Evolutionary conservation across 1,284 basidiomycete species (phyloP).

Genomic region (Amylostereum areolatum): DNA sequence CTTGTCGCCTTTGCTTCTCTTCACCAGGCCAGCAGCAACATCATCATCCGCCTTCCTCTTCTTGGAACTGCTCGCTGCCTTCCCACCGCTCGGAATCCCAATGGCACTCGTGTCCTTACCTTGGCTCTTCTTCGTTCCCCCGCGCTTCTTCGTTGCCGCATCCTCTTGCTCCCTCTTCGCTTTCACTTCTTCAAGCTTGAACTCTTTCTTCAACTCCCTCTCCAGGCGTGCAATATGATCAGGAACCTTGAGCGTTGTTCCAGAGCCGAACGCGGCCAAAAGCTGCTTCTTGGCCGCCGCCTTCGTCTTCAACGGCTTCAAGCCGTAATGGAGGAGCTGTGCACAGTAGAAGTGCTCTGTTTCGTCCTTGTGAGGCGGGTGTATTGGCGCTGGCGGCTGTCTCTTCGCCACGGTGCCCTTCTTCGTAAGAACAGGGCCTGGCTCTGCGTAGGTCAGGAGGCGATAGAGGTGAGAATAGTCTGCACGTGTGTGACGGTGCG

Average conservation of each 20-base stretch:
- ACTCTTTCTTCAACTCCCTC: constrained; percentile 6
- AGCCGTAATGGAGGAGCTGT: constrained; percentile 19
- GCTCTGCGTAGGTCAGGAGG: constrained; percentile 19
- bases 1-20: too few relatives aligned
- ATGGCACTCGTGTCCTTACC: too few relatives aligned
- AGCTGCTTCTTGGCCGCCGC: constrained; percentile 20
- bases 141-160: too few relatives aligned
- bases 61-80: too few relatives aligned
- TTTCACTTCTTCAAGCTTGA: neutral
- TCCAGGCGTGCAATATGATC: constrained; percentile 13
- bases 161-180: neutral
- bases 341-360: constrained; percentile 19
- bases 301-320: constrained; percentile 18
- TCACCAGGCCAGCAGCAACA: too few relatives aligned
- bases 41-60: too few relatives aligned
- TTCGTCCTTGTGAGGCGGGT: constrained; percentile 16
- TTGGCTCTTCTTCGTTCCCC: too few relatives aligned
- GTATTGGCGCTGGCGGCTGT: constrained; percentile 9
- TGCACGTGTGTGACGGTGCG: constrained; percentile 8
- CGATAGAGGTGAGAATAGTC: constrained; percentile 13
- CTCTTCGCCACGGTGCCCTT: constrained; percentile 18
- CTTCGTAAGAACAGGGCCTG: constrained; percentile 19
- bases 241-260: constrained; percentile 11
- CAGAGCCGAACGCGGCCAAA: constrained; percentile 13
- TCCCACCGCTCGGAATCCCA: too few relatives aligned